Base-by-base conservation (phyloP, 257 asterid species). In the Avicennia marina region DNA sequence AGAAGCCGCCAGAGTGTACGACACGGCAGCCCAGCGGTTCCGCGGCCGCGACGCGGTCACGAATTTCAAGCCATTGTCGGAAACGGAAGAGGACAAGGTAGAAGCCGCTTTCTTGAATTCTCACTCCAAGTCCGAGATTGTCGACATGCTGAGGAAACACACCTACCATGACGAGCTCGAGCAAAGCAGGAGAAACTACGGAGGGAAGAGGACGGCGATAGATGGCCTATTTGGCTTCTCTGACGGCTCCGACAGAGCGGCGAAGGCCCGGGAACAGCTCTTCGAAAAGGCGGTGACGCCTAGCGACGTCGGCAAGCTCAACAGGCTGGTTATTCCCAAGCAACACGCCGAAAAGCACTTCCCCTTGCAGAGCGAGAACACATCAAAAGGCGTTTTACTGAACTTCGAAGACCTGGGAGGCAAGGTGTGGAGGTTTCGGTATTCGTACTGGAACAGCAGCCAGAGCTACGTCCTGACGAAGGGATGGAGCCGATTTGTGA, bases 11-110 rank as follows among this genome's bases (percentile, higher is more conserved):
- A 60, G 77, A 6, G 88, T 93, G 4, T 91, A 91, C 43, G 98
- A 91, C 70, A 76, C 83, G n/a, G 98, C 96, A 10, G 98, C 91
- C 6, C 80, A 72, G 40, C 75, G 86, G 3, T 91, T 87, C 74
- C 94, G 98, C 10, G 98, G 98, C 83, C 96, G 87, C 4, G 96
- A 87, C 51, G 98, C 95, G 12, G 90, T 87, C 11, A 85, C 94
- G 0, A 87, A 91, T 38, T 81, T 85, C 83, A 87, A 81, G 57
- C 80, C 1, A 3, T 3, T 11, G 41, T 2, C 41, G 41, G 41
- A 36, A 29, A 7, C 50, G 0, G 66, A 49, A 4, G 70, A 54
- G 3, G 83, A 78, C 31, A 89, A 62, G 0, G 54, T 68, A 2
- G 90, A 84, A 26, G 39, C 74, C 1, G 75, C 76, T 1, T 89